A percentile compares a stretch with the other conserved stretches of the same genome.
phyloP scores from a whole-genome alignment of 176 grass and related monocot genomes.

The Hordeum vulgare region DNA sequence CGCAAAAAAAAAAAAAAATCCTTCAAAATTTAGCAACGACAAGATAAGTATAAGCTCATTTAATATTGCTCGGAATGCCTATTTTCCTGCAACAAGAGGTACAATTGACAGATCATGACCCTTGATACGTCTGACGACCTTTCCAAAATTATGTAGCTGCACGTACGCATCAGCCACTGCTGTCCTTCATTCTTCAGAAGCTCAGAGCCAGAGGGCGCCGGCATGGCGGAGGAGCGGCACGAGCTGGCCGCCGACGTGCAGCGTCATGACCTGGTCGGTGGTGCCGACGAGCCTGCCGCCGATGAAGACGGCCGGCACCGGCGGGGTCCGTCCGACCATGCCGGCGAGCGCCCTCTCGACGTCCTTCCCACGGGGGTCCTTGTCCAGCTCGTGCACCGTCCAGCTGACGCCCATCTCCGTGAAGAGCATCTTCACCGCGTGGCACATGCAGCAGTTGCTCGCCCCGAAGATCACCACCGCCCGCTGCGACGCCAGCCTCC shows the following conservation, averaged over 20 bases:
- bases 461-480: slow-evolving; percentile 63
- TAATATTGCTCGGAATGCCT: not conserved
- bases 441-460: slow-evolving; percentile 81
- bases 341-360: slow-evolving; percentile 40
- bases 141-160: not conserved
- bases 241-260: slow-evolving; percentile 59
- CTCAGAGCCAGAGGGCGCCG: slow-evolving; percentile 60
- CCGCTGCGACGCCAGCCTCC: slow-evolving; percentile 37
- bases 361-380: slow-evolving; percentile 43
- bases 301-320: slow-evolving; percentile 60
- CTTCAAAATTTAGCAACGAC: not conserved
- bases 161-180: not conserved
- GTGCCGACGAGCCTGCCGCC: slow-evolving; percentile 57
- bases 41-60: not conserved
- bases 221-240: slow-evolving; percentile 55
- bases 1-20: too few species aligned
- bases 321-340: slow-evolving; percentile 48
- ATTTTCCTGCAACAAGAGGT: not conserved
- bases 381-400: slow-evolving; percentile 49
- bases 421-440: slow-evolving; percentile 58
- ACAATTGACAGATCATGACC: not conserved
- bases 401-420: slow-evolving; percentile 45
- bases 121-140: not conserved
- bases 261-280: slow-evolving; percentile 54
- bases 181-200: not conserved